These are phyloP conservation scores for Filosporella fistucella DNA, from an alignment of 495 filamentous ascomycete species.

Conservation along the genomic window DNA sequence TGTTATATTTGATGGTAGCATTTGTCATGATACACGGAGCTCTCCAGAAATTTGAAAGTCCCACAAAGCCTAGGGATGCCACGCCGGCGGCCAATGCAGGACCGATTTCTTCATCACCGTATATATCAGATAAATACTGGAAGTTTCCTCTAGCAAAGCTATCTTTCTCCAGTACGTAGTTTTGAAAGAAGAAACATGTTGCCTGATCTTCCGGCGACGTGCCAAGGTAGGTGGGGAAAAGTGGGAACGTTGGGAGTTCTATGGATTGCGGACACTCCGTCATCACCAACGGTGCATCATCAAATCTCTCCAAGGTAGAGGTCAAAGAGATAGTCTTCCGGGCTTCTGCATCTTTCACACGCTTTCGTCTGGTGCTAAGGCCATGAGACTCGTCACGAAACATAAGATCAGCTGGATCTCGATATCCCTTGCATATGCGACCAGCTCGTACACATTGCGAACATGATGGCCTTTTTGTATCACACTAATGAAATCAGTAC, in stretches of 20 bases:
- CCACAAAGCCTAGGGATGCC: conserved; percentile 42
- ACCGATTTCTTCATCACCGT: conserved; percentile 14
- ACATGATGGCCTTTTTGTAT: conserved; percentile 59
- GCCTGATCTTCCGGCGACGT: conserved; percentile 34
- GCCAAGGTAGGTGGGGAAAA: neutral
- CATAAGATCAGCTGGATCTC: conserved; percentile 63
- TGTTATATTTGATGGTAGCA: conserved; percentile 42
- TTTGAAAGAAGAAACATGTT: conserved; percentile 40
- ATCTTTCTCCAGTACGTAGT: conserved; percentile 33
- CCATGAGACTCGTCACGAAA: conserved; percentile 63
- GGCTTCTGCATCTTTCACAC: conserved; percentile 3
- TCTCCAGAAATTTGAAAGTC: conserved; percentile 38
- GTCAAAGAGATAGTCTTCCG: too few species aligned
- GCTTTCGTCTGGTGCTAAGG: conserved; percentile 32
- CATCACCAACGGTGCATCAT: neutral
- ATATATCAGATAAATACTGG: conserved; percentile 25
- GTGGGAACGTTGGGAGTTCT: neutral
- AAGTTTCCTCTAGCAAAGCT: conserved; percentile 24
- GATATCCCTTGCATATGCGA: conserved; percentile 64
- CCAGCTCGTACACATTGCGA: conserved; percentile 61
- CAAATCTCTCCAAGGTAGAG: too few species aligned
- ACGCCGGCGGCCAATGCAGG: conserved; percentile 38
- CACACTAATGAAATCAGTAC: conserved; percentile 43
- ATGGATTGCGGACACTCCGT: neutral
- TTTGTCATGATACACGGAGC: conserved; percentile 29